Percentiles rank a stretch among this genome's conserved stretches.
Conservation (phyloP, 2,329 filamentous ascomycete genomes). For the Escovopsis sp. region DNA sequence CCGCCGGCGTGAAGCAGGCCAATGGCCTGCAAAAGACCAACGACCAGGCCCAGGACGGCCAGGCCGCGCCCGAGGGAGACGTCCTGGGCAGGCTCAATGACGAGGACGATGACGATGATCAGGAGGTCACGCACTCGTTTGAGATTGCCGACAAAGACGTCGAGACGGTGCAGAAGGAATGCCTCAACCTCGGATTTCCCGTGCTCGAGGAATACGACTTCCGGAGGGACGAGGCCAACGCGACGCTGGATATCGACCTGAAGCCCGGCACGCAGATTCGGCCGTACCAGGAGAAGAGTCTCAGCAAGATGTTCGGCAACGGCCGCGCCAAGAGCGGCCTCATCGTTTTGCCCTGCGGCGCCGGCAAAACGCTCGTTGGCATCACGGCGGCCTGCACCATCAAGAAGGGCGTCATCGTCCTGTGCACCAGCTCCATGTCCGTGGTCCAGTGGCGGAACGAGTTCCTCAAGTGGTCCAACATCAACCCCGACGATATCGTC, state of each 20-base stretch:
- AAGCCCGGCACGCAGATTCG: slow-evolving; percentile 81
- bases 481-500: slow-evolving; percentile 78
- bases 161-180: slow-evolving; percentile 78
- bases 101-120: slow-evolving; percentile 76
- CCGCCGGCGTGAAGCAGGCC: slow-evolving; percentile 73
- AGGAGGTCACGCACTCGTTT: slow-evolving; percentile 83
- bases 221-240: slow-evolving; percentile 74
- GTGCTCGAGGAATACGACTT: slow-evolving; percentile 97
- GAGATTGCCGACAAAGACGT: slow-evolving; percentile 74
- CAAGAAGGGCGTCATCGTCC: slow-evolving; percentile 88
- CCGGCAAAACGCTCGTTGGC: slow-evolving; percentile 94
- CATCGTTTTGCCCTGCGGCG: slow-evolving; percentile 91
- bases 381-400: slow-evolving; percentile 97
- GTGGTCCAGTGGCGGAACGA: slow-evolving; percentile 94
- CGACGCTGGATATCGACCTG: slow-evolving; percentile 86
- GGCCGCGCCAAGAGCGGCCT: slow-evolving; percentile 94
- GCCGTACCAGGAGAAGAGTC: slow-evolving; percentile 89
- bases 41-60: slow-evolving; percentile 28
- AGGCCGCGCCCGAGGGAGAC: slow-evolving; percentile 44
- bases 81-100: slow-evolving; percentile 65
- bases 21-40: slow-evolving; percentile 20
- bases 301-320: slow-evolving; percentile 99
- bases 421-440: slow-evolving; percentile 96
- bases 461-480: slow-evolving; percentile 97
- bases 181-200: slow-evolving; percentile 71